Conservation (phyloP, 306 rosid genomes). For the Pyrus betulifolia region DNA sequence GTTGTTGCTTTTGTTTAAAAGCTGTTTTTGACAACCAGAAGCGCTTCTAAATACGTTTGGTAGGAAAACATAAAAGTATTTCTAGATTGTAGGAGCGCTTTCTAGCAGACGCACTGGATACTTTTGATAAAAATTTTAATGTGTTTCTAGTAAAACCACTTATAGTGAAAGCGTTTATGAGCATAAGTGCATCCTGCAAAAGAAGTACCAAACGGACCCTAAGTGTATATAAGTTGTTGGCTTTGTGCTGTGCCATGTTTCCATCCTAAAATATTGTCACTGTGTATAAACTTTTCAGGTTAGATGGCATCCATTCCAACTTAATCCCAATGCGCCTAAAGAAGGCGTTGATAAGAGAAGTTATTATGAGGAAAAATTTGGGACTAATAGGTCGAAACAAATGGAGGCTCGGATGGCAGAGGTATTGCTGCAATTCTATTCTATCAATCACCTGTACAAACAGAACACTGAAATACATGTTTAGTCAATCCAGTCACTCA, state of each 20-base stretch:
- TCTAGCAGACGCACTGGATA: too few species aligned
- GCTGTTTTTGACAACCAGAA: too few species aligned
- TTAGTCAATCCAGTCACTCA: neutral
- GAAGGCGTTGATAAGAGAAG: slow-evolving; percentile 68
- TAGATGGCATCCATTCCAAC: slow-evolving; percentile 85
- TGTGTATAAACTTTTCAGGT: slow-evolving; percentile 34
- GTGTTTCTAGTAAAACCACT: too few species aligned
- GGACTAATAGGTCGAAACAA: slow-evolving; percentile 35
- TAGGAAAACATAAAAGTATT: too few species aligned
- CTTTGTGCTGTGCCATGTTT: neutral
- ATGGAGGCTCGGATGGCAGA: slow-evolving; percentile 73
- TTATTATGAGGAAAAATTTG: slow-evolving; percentile 51
- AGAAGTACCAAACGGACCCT: neutral
- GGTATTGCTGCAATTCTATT: slow-evolving; percentile 32
- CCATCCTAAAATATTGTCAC: neutral
- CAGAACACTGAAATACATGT: neutral
- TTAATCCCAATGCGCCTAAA: slow-evolving; percentile 68
- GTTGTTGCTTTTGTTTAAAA: neutral
- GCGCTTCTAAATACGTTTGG: too few species aligned
- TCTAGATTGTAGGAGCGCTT: too few species aligned
- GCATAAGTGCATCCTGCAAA: too few species aligned
- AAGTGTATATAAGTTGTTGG: neutral
- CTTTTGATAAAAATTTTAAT: too few species aligned
- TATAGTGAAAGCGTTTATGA: too few species aligned
- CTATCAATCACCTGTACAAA: neutral